Evolutionary conservation across 441 rosid species (phyloP), one percentile per base, ranked within the genome.

Genomic region (Croton laevigatus): DNA sequence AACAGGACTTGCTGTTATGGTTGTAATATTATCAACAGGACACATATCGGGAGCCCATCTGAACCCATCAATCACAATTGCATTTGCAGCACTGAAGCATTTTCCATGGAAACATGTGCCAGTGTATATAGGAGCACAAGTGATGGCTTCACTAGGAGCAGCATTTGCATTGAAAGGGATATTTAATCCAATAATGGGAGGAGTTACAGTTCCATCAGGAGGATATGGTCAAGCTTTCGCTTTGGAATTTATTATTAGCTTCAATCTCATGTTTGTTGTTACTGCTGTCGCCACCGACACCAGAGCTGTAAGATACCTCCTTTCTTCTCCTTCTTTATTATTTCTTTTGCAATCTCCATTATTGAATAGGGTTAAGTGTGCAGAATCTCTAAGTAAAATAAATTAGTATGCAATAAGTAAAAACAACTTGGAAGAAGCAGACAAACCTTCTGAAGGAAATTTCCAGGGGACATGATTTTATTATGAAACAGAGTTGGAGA

Each of bases 31-130:
- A 7, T 81, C 97, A 3, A 89, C 96, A 6, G 93, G 97, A 49
- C 98, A 94, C 73, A 94, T 94, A 80, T 94, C 97, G 2, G 97
- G 98, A 13, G 98, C 97, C 14, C 97, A 94, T 81, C 92, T 94
- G 45, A 94, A 94, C 75, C 98, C 97, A 6, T 79, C 95, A 16
- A 3, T 94, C 68, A 91, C 98, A 78, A 85, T 91, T 70, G 75
- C 90, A 52, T 94, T 89, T 71, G 92, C 98, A 63, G 91, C 95
- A 20, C 81, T 90, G 42, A 85, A 80, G 59, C 96, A 89, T 78
- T 91, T 94, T 70, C 95, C 95, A 27, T 90, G 98, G 98, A 91
- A 84, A 81, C 91, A 91, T 59, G 97, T 91, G 42, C 97, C 96
- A 3, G 80, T 80, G 36, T 94, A 91, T 23, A 84, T 94, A 11